A percentile compares a stretch with the other conserved stretches of the same genome.
phyloP scores from a whole-genome alignment of 768 basidiomycete species.

The Lactarius akahatsu region DNA sequence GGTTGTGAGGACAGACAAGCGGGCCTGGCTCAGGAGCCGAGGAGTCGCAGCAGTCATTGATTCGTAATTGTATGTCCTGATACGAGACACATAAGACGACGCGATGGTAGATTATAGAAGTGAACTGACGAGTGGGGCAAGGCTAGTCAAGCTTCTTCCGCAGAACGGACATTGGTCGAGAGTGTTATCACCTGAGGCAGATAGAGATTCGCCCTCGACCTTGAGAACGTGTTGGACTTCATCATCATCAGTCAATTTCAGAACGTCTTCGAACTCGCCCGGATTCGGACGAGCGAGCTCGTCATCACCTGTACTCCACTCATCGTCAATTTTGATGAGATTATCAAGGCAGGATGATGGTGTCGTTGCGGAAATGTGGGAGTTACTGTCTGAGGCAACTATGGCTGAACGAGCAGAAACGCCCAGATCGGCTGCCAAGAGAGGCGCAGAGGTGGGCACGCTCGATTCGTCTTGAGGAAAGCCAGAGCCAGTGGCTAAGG shows the following conservation, averaged over 20 bases:
- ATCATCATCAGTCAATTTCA: conserved; percentile 33
- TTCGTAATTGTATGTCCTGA: conserved; percentile 54
- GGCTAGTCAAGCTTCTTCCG: conserved; percentile 33
- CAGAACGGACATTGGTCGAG: conserved; percentile 37
- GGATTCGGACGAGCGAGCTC: conserved; percentile 44
- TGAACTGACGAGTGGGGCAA: conserved; percentile 34
- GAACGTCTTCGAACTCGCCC: conserved; percentile 30
- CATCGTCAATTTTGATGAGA: conserved; percentile 39
- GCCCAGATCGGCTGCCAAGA: not conserved
- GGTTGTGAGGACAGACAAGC: conserved; percentile 29
- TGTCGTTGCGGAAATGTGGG: not conserved
- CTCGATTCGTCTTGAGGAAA: not conserved
- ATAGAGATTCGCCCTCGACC: conserved; percentile 27
- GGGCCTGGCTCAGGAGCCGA: not conserved
- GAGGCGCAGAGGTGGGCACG: not conserved
- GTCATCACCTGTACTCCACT: conserved; percentile 77
- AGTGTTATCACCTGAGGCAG: not conserved
- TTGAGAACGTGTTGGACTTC: conserved; percentile 34
- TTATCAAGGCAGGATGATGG: not conserved
- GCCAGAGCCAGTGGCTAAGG: not conserved
- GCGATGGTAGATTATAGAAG: conserved; percentile 19
- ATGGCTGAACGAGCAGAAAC: not conserved
- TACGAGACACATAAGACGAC: not conserved
- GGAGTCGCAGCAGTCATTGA: conserved; percentile 56
- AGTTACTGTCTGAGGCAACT: not conserved